These are phyloP conservation scores for Xylaria acuta DNA, from an alignment of 495 filamentous ascomycete species.

Conservation along the genomic window DNA sequence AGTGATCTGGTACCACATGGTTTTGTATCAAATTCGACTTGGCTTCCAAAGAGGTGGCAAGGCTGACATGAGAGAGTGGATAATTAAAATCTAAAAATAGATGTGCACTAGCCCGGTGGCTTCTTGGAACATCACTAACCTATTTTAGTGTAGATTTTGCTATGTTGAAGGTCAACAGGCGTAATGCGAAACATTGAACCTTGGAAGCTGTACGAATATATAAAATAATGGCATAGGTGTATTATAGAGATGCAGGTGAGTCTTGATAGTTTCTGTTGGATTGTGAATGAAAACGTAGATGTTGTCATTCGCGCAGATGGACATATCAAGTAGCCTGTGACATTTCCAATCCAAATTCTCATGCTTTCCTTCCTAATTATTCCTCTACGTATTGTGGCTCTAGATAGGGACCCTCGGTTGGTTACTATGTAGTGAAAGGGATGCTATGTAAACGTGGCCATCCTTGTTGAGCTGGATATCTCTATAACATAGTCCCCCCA, in stretches of 20 bases:
- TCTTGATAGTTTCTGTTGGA: background rate
- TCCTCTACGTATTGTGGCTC: background rate
- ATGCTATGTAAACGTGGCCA: background rate
- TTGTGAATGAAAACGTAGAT: background rate
- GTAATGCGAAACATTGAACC: background rate
- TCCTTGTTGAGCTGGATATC: background rate
- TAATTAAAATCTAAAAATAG: constrained; percentile 2
- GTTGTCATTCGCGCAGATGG: background rate
- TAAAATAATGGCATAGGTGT: background rate
- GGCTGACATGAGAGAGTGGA: constrained; percentile 6
- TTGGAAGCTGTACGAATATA: background rate
- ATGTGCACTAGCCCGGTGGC: background rate
- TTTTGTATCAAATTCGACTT: background rate
- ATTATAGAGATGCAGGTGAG: background rate
- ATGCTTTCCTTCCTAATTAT: background rate
- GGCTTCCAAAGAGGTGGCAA: background rate
- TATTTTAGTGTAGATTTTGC: background rate
- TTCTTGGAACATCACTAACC: background rate
- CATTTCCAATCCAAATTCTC: too few relatives aligned
- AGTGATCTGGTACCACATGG: background rate
- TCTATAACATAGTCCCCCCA: background rate
- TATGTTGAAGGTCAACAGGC: background rate
- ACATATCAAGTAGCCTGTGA: background rate
- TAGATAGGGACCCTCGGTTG: background rate
- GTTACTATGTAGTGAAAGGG: background rate